phyloP scores from a whole-genome alignment of 2,329 filamentous ascomycete species.

The Amauroascus verrucosus region DNA sequence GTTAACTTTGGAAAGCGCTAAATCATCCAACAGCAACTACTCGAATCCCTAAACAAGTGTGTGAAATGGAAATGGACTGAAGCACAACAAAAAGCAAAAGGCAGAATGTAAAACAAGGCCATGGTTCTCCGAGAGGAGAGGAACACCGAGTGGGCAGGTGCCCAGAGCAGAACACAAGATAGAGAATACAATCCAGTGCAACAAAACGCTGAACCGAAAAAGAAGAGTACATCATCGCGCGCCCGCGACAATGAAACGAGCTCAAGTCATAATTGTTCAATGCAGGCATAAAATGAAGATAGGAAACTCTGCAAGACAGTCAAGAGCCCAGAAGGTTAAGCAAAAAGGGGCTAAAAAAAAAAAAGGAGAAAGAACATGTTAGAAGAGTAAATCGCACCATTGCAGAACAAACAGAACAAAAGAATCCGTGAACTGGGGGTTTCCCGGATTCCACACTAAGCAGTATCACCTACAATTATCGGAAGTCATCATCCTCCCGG shows the following conservation, averaged over 20 bases:
- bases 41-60: background rate
- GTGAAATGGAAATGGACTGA: background rate
- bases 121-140: background rate
- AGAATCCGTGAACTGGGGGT: no score
- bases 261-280: conserved; percentile 2
- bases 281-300: background rate
- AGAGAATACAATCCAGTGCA: background rate
- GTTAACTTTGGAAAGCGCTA: background rate
- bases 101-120: background rate
- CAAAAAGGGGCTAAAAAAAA: background rate
- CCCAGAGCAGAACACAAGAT: background rate
- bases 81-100: background rate
- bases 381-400: background rate
- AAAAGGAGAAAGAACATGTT: background rate
- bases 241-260: background rate
- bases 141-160: background rate
- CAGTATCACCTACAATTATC: conserved; percentile 16
- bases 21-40: background rate
- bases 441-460: no score
- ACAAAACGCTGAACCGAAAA: background rate
- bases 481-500: conserved; percentile 34
- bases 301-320: background rate
- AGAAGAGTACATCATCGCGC: background rate
- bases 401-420: background rate
- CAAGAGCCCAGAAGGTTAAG: background rate